Evolutionary conservation across 495 filamentous ascomycete genomes (phyloP).

Genomic region (Penicillium tannophilum): DNA sequence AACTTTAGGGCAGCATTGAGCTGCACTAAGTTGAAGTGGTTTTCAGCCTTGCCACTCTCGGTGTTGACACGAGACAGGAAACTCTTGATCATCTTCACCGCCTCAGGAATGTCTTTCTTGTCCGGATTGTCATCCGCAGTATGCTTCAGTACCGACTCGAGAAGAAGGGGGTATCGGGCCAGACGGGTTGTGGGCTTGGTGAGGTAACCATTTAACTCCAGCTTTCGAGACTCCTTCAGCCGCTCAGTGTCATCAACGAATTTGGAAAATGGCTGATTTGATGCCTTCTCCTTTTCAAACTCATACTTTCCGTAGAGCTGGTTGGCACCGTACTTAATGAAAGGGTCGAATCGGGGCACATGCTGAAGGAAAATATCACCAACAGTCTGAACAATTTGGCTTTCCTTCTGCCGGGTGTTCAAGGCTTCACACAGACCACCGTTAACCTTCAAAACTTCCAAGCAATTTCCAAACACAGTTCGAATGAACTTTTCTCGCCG

Average conservation of each 20-base stretch:
- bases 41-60: conserved; percentile 96
- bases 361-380: conserved; percentile 95
- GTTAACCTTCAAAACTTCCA: conserved; percentile 93
- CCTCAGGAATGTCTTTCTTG: conserved; percentile 86
- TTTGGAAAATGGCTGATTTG: conserved; percentile 80
- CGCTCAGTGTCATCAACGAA: conserved; percentile 98
- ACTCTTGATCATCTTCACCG: conserved; percentile 80
- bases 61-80: conserved; percentile 86
- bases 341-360: conserved; percentile 90
- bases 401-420: conserved; percentile 87
- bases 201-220: conserved; percentile 96
- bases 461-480: conserved; percentile 93
- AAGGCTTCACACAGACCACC: conserved; percentile 81
- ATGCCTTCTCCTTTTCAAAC: conserved; percentile 92
- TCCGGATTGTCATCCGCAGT: conserved; percentile 86
- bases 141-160: conserved; percentile 90
- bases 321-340: conserved; percentile 95
- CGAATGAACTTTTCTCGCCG: conserved; percentile 87
- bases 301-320: conserved; percentile 97
- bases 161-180: conserved; percentile 88
- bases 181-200: conserved; percentile 97
- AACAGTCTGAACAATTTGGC: conserved; percentile 82
- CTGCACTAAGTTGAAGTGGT: conserved; percentile 92
- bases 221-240: conserved; percentile 92
- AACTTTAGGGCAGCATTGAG: conserved; percentile 90